Percentiles rank a stretch among this genome's conserved stretches.
Evolutionary conservation across 208 protist genomes (phyloP).

Genomic region (Acanthamoeba sp.): DNA sequence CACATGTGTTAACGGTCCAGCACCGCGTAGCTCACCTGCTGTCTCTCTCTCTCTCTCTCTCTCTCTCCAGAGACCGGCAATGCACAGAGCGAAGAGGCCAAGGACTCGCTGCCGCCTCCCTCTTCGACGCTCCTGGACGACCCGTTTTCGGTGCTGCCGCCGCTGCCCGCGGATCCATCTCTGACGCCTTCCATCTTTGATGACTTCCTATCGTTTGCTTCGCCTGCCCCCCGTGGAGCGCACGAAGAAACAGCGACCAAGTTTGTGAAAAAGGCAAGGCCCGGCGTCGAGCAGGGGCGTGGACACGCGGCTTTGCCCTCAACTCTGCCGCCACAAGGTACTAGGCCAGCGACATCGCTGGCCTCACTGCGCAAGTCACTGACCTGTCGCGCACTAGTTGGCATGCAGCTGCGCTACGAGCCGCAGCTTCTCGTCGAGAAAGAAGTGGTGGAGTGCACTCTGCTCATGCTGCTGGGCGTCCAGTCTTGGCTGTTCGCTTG

Average conservation of each 20-base stretch:
- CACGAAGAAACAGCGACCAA: not conserved
- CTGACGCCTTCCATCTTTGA: constrained; percentile 27
- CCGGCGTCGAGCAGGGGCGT: too few species aligned
- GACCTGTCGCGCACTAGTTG: not conserved
- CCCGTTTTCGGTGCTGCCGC: not conserved
- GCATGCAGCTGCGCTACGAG: not conserved
- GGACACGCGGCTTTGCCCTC: too few species aligned
- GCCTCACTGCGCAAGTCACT: not conserved
- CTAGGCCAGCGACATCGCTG: too few species aligned
- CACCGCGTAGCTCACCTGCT: too few species aligned
- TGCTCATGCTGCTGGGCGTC: constrained; percentile 3
- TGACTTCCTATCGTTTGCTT: not conserved
- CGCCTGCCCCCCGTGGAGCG: too few species aligned
- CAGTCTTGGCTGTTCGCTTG: constrained; percentile 17
- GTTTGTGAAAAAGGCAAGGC: too few species aligned
- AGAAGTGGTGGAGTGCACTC: not conserved
- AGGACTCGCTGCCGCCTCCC: not conserved
- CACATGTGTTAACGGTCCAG: too few species aligned
- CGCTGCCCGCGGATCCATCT: not conserved
- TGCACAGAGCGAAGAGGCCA: not conserved
- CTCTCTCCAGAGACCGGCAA: too few species aligned
- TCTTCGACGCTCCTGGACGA: not conserved
- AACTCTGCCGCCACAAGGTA: too few species aligned
- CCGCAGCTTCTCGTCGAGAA: not conserved
- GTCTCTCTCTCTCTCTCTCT: too few species aligned